Evolutionary conservation across 345 rosid species (phyloP), one percentile per base, ranked within the genome.

Genomic region (Mangifera indica): DNA sequence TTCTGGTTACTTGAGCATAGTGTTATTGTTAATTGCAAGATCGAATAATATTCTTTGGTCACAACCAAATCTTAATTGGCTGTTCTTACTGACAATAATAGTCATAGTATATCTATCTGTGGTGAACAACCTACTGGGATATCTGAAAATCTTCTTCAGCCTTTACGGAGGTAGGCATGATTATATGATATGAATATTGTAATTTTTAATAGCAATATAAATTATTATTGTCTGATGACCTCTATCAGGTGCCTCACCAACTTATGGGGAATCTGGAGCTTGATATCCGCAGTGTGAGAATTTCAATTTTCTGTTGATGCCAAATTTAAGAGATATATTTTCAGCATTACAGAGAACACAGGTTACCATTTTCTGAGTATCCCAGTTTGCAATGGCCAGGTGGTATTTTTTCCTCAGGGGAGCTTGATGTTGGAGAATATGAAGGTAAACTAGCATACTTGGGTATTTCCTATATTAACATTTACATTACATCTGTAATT

Each of bases 301-400:
- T 40, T 66, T 37, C 40, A 66, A 49, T 32, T 68, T 68, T 59
- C 61, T 40, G 22, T 70, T 58, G 56, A 57, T 10, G 66, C 66
- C 22, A 24, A 62, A 59, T 26, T 10, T 58, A 18, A 70, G 13
- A 18, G 63, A 26, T 25, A 25, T 58, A 42, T 5, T 56, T 69
- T 22, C 18, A 22, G 40, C 21, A 42, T 45, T 57, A 14, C 56
- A n/a, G 26, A 70, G 63, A 46, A 46, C 2, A 20, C 18, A 42
- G 5, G 14, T 20, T 56, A 22, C 55, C 4, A 12, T 24, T 58
- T 58, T 42, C 17, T 42, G 29, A 46, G 45, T 10, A n/a, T 22
- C 20, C 7, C 9, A 15, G 56, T 44, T 59, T 21, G n/a, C 61
- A 21, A 37, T 54, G 12, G n/a, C 51, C 13, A n/a, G 62, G 29